phyloP scores from a whole-genome alignment of 306 rosid genomes.

The cucumber (Cucumis sativus) region DNA sequence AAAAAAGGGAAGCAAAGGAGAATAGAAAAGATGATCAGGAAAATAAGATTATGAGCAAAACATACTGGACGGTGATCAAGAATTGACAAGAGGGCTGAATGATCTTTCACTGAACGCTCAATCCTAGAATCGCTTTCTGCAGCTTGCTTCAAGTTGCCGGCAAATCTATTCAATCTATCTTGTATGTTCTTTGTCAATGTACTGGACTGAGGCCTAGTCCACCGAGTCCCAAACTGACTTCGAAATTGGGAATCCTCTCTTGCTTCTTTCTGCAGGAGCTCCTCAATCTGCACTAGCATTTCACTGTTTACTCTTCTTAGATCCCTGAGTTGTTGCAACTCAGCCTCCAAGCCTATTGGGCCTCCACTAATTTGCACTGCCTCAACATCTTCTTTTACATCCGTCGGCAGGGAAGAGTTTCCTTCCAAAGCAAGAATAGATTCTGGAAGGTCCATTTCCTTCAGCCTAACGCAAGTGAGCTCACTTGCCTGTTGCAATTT shows the following conservation, averaged over 20 bases:
- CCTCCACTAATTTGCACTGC: slow-evolving; percentile 97
- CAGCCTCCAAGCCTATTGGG: slow-evolving; percentile 86
- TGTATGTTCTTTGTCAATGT: slow-evolving; percentile 90
- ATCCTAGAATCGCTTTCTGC: slow-evolving; percentile 86
- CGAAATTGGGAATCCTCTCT: slow-evolving; percentile 91
- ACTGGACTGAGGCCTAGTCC: slow-evolving; percentile 98
- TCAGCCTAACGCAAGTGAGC: slow-evolving; percentile 84
- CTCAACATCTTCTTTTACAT: slow-evolving; percentile 87
- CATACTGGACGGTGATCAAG: slow-evolving; percentile 85
- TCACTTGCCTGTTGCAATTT: slow-evolving; percentile 95
- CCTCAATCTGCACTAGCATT: slow-evolving; percentile 76
- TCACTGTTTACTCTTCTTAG: slow-evolving; percentile 91
- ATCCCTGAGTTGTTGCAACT: slow-evolving; percentile 88
- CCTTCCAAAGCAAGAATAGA: slow-evolving; percentile 97
- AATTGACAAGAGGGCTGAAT: slow-evolving; percentile 67
- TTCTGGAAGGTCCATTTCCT: slow-evolving; percentile 97
- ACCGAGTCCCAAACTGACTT: slow-evolving; percentile 84
- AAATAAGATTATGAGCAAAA: slow-evolving; percentile 5
- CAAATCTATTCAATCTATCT: slow-evolving; percentile 84
- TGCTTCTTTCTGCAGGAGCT: slow-evolving; percentile 83
- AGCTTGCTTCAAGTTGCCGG: slow-evolving; percentile 96
- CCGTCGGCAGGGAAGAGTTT: slow-evolving; percentile 57
- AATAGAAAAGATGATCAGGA: not conserved
- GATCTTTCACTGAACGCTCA: slow-evolving; percentile 86
- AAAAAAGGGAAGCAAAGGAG: not conserved